Evolutionary conservation across 2,329 filamentous ascomycete species (phyloP), one percentile per base, ranked within the genome.

Genomic region (Hymenoscyphus infarciens): DNA sequence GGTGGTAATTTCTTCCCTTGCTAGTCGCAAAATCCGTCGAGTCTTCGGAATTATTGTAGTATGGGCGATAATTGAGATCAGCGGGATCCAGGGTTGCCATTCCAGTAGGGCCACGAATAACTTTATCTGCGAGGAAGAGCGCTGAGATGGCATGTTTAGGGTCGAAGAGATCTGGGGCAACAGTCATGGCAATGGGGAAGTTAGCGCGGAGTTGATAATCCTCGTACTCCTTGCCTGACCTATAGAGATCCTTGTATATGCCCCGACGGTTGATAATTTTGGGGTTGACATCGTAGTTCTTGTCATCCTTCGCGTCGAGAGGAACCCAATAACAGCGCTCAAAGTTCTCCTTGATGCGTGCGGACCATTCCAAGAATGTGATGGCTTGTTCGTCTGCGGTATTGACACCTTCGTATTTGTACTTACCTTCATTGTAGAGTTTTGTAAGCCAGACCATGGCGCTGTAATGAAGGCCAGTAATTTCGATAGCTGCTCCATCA

Each of bases 241-340:
- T 87, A 82, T 97, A 97, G 19, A 98, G 79, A 75, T 99, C 95
- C 79, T 99, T 99, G 85, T 99, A 99, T 73, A 99, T 96, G 65
- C 95, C 96, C 25, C 93, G 87, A 57, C 95, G 90, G 77, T 97
- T 96, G 78, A 98, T 78, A 56, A 97, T 81, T 15, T 78, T 78
- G 0, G 90, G 71, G 75, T 97, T 92, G 70, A 99, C 82, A 67
- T 95, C 91, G 77, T 96, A 92, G 58, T 88, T 78, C 58, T 74
- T 73, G 75, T 97, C 94, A 1, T 97, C 88, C 0, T 83, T 80
- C 0, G 87, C 72, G 39, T 88, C 81, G 15, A 82, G 70, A 0
- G 95, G 95, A 33, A 99, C 82, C 72, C 91, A 98, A 81, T 95
- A 99, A 76, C 90, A 93, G 61, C 87, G 86, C 77, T 99, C 95